phyloP scores from a whole-genome alignment of 2,329 filamentous ascomycete genomes.

The Beauveria sp. region DNA sequence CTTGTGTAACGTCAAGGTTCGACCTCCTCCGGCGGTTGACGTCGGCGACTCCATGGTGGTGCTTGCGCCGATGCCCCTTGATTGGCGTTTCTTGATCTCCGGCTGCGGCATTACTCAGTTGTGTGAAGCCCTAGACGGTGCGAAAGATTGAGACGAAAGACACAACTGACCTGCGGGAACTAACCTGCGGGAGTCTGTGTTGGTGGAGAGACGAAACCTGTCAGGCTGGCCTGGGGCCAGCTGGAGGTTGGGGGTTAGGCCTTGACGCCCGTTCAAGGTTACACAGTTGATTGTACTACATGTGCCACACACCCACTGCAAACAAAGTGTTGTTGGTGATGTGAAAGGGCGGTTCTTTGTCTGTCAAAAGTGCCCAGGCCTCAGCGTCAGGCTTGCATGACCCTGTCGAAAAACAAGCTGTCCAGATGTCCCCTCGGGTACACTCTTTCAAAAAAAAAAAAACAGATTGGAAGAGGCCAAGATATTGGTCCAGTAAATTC shows the following conservation, averaged over 20 bases:
- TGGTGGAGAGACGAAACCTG: neutral
- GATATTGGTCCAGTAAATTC: no score
- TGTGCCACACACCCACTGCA: no score
- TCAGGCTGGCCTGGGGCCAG: neutral
- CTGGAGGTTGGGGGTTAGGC: neutral
- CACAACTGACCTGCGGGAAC: neutral
- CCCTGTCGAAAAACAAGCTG: no score
- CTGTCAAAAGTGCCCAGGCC: no score
- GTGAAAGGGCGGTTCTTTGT: no score
- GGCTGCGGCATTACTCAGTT: neutral
- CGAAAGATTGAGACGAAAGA: neutral
- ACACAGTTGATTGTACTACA: no score
- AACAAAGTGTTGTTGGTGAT: no score
- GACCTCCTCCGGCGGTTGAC: neutral
- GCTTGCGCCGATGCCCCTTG: neutral
- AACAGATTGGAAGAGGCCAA: no score
- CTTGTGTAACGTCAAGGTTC: slow-evolving; percentile 10
- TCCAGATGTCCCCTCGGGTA: no score
- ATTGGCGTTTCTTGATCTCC: neutral
- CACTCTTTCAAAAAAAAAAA: no score
- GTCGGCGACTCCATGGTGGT: neutral
- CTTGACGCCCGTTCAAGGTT: no score
- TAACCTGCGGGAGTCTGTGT: neutral
- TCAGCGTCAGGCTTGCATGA: no score
- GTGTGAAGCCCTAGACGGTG: neutral